Evolutionary conservation across 2,329 filamentous ascomycete genomes (phyloP), one percentile per base, ranked within the genome.

Genomic region (Lojkania enalia): DNA sequence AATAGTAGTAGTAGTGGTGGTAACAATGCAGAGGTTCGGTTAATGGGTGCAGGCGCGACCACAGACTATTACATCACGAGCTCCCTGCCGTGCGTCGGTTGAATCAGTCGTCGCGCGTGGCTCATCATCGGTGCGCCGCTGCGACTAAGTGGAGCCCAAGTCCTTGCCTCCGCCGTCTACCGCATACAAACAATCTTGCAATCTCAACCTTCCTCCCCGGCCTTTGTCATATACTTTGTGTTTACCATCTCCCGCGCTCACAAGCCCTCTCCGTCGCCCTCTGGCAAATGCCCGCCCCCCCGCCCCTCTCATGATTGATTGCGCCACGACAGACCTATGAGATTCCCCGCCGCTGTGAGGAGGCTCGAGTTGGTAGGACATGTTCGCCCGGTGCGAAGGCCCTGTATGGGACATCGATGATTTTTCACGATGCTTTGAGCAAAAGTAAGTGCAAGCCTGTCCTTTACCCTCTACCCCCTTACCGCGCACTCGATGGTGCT

Each of bases 391-490:
- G 56, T 85, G 83, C 68, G 71, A 73, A 62, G 75, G 75, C 63
- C 78, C 80, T 25, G 63, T 82, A 53, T 86, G 83, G 83, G 72
- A 74, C 54, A 66, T 72, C 49, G 83, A 86, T 66, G 83, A 86
- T 68, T 77, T 86, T 59, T 80, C 80, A 33, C 61, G 56, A 45
- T 86, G 83, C 63, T 84, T 86, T 56, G 77, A 82, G 64, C 75
- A 74, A 68, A 83, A 89, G 86, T 89, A 72, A 67, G 85, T 77
- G 9, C 30, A 12, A 33, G 9, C 30, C 14, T 14, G 20, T 48
- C 52, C 20, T 39, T 15, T 21, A 20, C 35, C 21, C 21, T 39
- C 20, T 19, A 12, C 20, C 7, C 15, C 35, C 12, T 19, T 37
- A 19, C 15, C 35, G 13, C 20, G 7, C 13, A 19, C 19, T 12